Evolutionary conservation across 805 yeast genomes (phyloP), one percentile per base, ranked within the genome.

Genomic region (Ogataea pilisensis): DNA sequence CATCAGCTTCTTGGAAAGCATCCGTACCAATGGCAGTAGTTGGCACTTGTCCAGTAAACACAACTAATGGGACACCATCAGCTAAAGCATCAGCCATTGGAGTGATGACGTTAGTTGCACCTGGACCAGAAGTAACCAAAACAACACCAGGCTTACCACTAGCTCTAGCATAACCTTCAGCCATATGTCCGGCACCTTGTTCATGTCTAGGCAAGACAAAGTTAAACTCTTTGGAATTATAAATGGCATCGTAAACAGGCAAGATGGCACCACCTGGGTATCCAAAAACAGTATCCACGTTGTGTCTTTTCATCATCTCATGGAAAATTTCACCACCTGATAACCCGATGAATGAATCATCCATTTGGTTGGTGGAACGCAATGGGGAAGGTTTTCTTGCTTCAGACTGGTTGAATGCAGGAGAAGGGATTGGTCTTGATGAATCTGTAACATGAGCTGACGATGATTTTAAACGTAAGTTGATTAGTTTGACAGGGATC

Each of bases 121-220:
- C 99, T 24, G 99, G 99, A 38, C 99, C 99, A 1, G 96, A 88
- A n/a, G 99, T 93, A 38, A 93, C 99, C 56, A 93, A 72, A 37
- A 93, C 98, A 50, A 93, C 95, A 69, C 99, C 99, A 12, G 97
- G 95, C 66, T 87, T 93, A 44, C 98, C 99, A 35, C 73, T 66
- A 31, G 95, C 99, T 53, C 95, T 76, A 42, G 99, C 97, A 54
- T 93, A 93, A 45, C 99, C 99, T 69, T 93, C 97, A 42, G 99
- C 99, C 98, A 93, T 93, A 68, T 93, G 99, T 39, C 99, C 99
- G 14, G 98, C 99, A 63, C 99, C 99, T 69, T 93, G 99, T 67
- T 93, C 99, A 65, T 93, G 98, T 57, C 95, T 78, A 36, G 99
- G 99, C 49, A 93, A 71, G 42, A 93, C 86, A 61, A 93, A 93